phyloP scores from a whole-genome alignment of 805 yeast genomes.

The Cyberlindnera japonica region DNA sequence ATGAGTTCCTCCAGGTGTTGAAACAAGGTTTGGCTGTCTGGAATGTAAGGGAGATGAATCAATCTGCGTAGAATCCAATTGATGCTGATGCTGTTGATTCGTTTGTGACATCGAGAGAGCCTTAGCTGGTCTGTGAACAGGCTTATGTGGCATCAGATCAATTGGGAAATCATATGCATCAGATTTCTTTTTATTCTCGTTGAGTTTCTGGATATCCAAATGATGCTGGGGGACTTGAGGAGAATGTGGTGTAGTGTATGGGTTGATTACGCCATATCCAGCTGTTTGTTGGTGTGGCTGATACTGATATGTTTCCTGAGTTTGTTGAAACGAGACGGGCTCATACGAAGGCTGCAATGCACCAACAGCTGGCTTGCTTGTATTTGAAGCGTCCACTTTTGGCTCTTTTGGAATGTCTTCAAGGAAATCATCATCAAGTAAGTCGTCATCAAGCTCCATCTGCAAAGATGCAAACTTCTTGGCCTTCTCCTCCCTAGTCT shows the following conservation, averaged over 20 bases:
- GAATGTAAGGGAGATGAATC: neutral
- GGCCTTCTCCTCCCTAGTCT: neutral
- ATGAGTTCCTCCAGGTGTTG: neutral
- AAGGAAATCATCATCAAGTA: conserved; percentile 39
- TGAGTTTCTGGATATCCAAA: conserved; percentile 32
- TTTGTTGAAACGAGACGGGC: too few species aligned
- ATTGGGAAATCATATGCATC: conserved; percentile 77
- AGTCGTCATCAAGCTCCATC: conserved; percentile 17
- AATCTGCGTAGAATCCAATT: conserved; percentile 1
- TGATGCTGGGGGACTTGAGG: conserved; percentile 14
- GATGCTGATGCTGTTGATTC: conserved; percentile 9
- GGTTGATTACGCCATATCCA: neutral
- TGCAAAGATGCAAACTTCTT: conserved; percentile 19
- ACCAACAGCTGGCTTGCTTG: neutral
- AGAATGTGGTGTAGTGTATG: neutral
- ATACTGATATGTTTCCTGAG: neutral
- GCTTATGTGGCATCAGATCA: conserved; percentile 42
- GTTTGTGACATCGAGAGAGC: conserved; percentile 20
- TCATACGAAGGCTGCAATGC: neutral
- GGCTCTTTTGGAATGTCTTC: conserved; percentile 37
- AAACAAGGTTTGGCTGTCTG: neutral
- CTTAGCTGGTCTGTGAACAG: conserved; percentile 14
- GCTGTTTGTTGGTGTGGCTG: conserved; percentile 2
- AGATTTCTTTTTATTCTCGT: conserved; percentile 53
- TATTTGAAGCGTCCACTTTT: neutral